A percentile compares a stretch with the other conserved stretches of the same genome.
phyloP scores from a whole-genome alignment of 352 stramenopile species.

The Globisporangium rhizosaccharum region DNA sequence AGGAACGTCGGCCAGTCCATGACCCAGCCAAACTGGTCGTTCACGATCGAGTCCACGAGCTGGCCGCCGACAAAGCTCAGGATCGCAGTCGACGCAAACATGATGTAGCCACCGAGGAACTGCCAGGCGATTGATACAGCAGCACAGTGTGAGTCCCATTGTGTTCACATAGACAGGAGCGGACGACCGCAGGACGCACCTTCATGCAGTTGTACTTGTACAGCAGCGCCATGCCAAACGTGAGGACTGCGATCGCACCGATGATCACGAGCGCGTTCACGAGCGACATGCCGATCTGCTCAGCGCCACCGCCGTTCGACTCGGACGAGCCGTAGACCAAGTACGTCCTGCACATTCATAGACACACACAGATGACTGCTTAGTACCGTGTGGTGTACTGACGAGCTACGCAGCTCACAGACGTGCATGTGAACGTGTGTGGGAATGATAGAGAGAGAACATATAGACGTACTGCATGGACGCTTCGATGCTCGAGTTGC shows the following conservation, averaged over 20 bases:
- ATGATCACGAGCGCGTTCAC: slow-evolving; percentile 90
- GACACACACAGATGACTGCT: slow-evolving; percentile 2
- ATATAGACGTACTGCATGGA: slow-evolving; percentile 56
- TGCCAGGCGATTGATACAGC: slow-evolving; percentile 15
- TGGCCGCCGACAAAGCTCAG: slow-evolving; percentile 85
- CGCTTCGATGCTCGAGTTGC: slow-evolving; percentile 61
- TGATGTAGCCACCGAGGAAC: slow-evolving; percentile 82
- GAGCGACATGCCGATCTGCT: slow-evolving; percentile 59
- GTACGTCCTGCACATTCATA: slow-evolving; percentile 40
- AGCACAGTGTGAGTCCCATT: neutral
- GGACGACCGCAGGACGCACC: slow-evolving; percentile 9
- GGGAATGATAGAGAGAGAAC: no score
- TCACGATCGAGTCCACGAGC: slow-evolving; percentile 76
- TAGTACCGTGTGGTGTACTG: neutral
- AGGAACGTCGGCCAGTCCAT: slow-evolving; percentile 75
- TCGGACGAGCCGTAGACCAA: slow-evolving; percentile 72
- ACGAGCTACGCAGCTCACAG: neutral
- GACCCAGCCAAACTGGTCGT: slow-evolving; percentile 64
- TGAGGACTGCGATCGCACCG: slow-evolving; percentile 71
- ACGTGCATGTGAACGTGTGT: neutral
- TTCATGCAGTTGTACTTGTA: slow-evolving; percentile 90
- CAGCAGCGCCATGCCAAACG: slow-evolving; percentile 86
- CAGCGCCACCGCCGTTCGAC: slow-evolving; percentile 21
- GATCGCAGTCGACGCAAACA: slow-evolving; percentile 84
- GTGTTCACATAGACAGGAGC: no score